Base-by-base conservation (phyloP, 2,329 filamentous ascomycete genomes). In the Periconia sp. region DNA sequence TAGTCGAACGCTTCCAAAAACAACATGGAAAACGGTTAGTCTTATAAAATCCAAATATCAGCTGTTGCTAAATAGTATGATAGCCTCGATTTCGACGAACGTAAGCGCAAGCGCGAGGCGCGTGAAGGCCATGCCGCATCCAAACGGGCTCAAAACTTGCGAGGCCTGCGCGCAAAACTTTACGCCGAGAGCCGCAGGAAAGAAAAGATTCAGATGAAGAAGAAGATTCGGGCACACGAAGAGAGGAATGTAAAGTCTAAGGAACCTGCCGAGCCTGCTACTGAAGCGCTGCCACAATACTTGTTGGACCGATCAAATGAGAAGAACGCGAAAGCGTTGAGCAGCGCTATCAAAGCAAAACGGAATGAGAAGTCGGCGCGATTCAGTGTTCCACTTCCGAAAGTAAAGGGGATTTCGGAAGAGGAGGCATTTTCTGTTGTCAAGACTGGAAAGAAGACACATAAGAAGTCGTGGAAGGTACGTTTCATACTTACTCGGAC, bases 331-430 rank as follows among this genome's bases (percentile, higher is more conserved):
- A 89, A 96, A 77, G 89, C 89, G 0, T 81, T 96, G 47, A 88
- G 84, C 54, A 89, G 84, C 55, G 90, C 92, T 50, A 96, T 97
- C 79, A 99, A 97, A 84, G 91, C 97, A 76, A 96, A 96, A 82
- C 84, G 94, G 41, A 71, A 73, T 84, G 59, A 95, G 76, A 96
- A 97, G 83, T 91, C 92, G 7, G 94, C 94, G 47, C 90, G 93
- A 72, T 97, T 97, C 74, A 85, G 84, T 31, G 94, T 97, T 40
- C 94, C 94, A 1, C 76, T 99, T 69, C 94, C 94, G 35, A 97
- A 96, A 79, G 94, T 97, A 43, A 85, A 90, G 68, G 93, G 91
- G 60, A 97, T 97, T 65, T 87, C 85, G 62, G 93, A 97, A 20
- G 17, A 42, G 15, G 47, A 49, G 13, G 93, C 97, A 89, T 97